Evolutionary conservation across 768 basidiomycete species (phyloP), one percentile per base, ranked within the genome.

Genomic region (Strobilomyces dryophilus): DNA sequence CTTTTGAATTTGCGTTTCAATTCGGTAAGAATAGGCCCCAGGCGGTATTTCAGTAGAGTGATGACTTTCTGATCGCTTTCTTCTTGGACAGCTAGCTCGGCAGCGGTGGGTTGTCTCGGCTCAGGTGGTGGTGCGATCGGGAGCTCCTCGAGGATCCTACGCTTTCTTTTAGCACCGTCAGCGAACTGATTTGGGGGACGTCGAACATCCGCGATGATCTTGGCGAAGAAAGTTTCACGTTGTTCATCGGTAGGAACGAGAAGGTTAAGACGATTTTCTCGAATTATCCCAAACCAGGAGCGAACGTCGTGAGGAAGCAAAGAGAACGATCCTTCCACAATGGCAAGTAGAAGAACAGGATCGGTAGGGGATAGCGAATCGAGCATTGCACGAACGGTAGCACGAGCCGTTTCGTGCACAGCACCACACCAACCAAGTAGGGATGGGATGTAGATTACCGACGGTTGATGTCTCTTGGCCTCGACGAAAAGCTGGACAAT

Each of bases 381-480:
- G 11, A 99, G 82, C 82, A 98, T 87, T 2, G 94, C 84, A 40
- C 85, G 86, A 32, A 98, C 82, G 0, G 93, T 95, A 3, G 87
- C 80, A 10, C 93, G 80, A 1, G 92, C 80, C 0, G 87, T 86
- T 60, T 98, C 94, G 1, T 87, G 80, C 21, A 98, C 81, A 3
- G 92, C 84, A 1, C 84, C 76, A 58, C 88, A 89, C 94, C 95
- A 98, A 1, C 85, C 81, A 1, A 82, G 63, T 7, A 99, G 80
- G 1, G 92, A 89, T 0, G 95, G 95, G 29, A 99, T 91, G 69
- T 95, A 98, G 45, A 99, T 81, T 35, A 98, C 87, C 0, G 93
- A 94, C 0, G 97, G 97, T 61, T 95, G 94, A 66, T 97, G 92
- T 26, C 95, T 85, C 66, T 98, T 98, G 1, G 95, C 97, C 68